Percentiles rank a stretch among this genome's conserved stretches.
These are phyloP conservation scores for Eutrema yunnanense DNA, from an alignment of 345 rosid species.

Conservation along the genomic window DNA sequence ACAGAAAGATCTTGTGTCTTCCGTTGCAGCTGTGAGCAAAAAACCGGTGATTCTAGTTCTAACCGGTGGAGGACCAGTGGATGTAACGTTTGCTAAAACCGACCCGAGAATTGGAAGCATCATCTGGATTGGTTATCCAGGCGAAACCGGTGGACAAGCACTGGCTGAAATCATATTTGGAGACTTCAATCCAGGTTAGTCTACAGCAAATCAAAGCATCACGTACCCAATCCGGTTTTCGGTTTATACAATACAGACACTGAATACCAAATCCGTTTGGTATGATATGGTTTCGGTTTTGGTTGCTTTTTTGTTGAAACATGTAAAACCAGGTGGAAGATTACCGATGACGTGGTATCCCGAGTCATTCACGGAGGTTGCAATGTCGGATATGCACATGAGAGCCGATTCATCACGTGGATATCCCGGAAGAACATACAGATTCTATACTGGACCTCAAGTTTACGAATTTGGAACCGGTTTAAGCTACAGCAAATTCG, in stretches of 20 bases:
- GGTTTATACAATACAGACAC: background rate
- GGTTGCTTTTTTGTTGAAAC: background rate
- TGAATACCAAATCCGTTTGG: background rate
- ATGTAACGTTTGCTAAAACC: constrained; percentile 64
- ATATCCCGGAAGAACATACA: constrained; percentile 88
- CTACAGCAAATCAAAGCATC: constrained; percentile 1
- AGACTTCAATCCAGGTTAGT: constrained; percentile 79
- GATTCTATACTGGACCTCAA: constrained; percentile 63
- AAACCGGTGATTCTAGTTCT: constrained; percentile 78
- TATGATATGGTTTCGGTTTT: background rate
- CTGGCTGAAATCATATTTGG: constrained; percentile 80
- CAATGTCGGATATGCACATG: constrained; percentile 89
- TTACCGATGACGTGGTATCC: constrained; percentile 95
- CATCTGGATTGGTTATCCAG: constrained; percentile 91
- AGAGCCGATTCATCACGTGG: constrained; percentile 61
- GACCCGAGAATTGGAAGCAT: constrained; percentile 61
- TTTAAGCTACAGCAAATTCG: constrained; percentile 60
- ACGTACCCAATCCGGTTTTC: background rate
- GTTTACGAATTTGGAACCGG: constrained; percentile 77
- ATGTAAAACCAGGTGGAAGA: constrained; percentile 62
- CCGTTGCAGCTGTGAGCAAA: constrained; percentile 55
- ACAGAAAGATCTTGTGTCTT: constrained; percentile 61
- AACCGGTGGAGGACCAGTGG: constrained; percentile 93
- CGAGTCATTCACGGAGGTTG: constrained; percentile 59
- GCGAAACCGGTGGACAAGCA: constrained; percentile 86